Evolutionary conservation across 2,329 filamentous ascomycete species (phyloP), one percentile per base, ranked within the genome.

Genomic region (Aspergillus alliaceus): DNA sequence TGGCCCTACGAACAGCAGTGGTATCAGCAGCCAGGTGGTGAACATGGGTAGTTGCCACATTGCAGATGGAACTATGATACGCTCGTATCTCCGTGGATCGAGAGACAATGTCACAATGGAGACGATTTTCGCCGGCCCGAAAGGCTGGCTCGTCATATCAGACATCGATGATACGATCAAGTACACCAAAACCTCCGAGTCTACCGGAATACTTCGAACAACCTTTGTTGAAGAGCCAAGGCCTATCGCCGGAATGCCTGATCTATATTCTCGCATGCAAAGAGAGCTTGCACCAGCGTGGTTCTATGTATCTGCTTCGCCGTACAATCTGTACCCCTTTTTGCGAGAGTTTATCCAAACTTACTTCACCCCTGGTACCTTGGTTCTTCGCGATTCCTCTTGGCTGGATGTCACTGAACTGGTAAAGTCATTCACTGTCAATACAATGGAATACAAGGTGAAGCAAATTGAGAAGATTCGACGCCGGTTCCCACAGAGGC

Each of bases 131-230:
- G 90, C 90, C 0, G 86, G 85, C 18, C 84, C 88, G 0, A 85
- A 89, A 48, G 93, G 93, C 7, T 97, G 92, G 92, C 86, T 85
- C 12, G 77, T 98, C 12, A 87, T 97, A 61, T 93, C 90, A 37
- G 93, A 98, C 67, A 85, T 98, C 64, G 95, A 98, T 70, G 93
- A 98, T 75, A 96, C 93, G 0, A 96, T 98, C 79, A 97, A 98
- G 75, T 79, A 93, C 64, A 97, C 93, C 0, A 82, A 90, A 72
- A 96, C 93, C 0, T 85, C 87, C 42, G 88, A 90, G 50, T 87
- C 91, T 0, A 82, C 89, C 7, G 91, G 91, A 2, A 93, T 97
- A 66, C 79, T 98, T 5, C 83, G 85, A 47, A 88, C 89, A 51
- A 98, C 93, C 0, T 97, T 98, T 68, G 84, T 90, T 47, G 89